A percentile compares a stretch with the other conserved stretches of the same genome.
Evolutionary conservation across 2,329 filamentous ascomycete species (phyloP).

Genomic region (Geosmithia putterillii): DNA sequence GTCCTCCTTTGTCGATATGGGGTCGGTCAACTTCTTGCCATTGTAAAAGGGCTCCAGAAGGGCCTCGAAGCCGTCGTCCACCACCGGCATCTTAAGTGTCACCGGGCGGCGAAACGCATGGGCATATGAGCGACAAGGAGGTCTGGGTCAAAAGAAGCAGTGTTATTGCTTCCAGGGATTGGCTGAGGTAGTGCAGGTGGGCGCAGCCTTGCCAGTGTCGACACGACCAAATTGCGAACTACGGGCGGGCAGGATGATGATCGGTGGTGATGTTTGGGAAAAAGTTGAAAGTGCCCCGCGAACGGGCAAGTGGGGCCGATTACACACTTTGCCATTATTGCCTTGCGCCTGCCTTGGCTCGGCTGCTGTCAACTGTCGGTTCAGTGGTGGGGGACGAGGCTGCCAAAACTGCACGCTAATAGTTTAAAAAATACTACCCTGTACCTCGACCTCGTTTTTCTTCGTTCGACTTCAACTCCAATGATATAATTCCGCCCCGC

Average conservation of each 20-base stretch:
- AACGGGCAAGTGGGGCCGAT: background rate
- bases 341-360: too few species aligned
- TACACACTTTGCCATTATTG: too few species aligned
- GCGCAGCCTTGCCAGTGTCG: too few species aligned
- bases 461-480: too few species aligned
- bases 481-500: too few species aligned
- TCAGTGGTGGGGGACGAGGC: background rate
- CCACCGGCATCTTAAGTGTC: constrained; percentile 33
- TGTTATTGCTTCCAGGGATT: background rate
- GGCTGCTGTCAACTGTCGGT: too few species aligned
- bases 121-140: background rate
- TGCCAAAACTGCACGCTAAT: too few species aligned
- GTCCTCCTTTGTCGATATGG: constrained; percentile 58
- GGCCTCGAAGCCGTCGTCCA: constrained; percentile 54
- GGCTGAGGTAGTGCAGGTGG: background rate
- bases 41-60: constrained; percentile 57
- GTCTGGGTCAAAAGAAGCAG: background rate
- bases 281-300: constrained; percentile 1
- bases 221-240: too few species aligned
- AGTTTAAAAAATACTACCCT: too few species aligned
- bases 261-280: background rate
- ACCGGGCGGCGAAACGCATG: constrained; percentile 19
- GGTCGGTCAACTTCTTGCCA: constrained; percentile 53
- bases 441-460: too few species aligned
- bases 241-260: background rate